A percentile compares a stretch with the other conserved stretches of the same genome.
Evolutionary conservation across 2,329 filamentous ascomycete genomes (phyloP).

Genomic region (Epichloe sp.): DNA sequence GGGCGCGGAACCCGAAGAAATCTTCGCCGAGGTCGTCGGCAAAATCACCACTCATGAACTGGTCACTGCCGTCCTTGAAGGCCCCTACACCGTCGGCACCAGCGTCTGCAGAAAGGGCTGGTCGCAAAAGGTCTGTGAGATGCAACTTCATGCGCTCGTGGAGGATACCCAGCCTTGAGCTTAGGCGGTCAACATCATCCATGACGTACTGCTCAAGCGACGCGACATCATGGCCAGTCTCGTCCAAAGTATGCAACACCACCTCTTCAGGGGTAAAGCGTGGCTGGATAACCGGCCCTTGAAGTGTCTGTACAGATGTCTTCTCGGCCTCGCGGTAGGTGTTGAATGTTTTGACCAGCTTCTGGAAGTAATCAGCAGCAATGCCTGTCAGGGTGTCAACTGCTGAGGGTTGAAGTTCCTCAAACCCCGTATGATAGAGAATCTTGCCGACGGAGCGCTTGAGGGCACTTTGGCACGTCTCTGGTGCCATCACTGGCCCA

Average conservation of each 20-base stretch:
- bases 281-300: slow-evolving; percentile 37
- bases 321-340: slow-evolving; percentile 76
- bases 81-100: slow-evolving; percentile 75
- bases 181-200: slow-evolving; percentile 82
- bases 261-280: slow-evolving; percentile 76
- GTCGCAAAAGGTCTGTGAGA: slow-evolving; percentile 90
- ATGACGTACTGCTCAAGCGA: slow-evolving; percentile 75
- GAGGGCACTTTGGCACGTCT: slow-evolving; percentile 69
- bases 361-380: slow-evolving; percentile 78
- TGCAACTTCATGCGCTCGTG: slow-evolving; percentile 93
- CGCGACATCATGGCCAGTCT: slow-evolving; percentile 73
- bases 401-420: slow-evolving; percentile 91
- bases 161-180: slow-evolving; percentile 64
- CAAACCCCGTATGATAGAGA: slow-evolving; percentile 91
- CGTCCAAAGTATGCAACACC: slow-evolving; percentile 70
- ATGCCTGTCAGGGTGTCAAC: slow-evolving; percentile 83
- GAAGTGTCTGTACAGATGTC: slow-evolving; percentile 38
- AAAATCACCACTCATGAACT: slow-evolving; percentile 93
- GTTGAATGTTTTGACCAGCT: slow-evolving; percentile 66
- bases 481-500: slow-evolving; percentile 74
- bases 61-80: slow-evolving; percentile 93
- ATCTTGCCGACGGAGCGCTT: slow-evolving; percentile 89
- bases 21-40: slow-evolving; percentile 96
- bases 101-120: slow-evolving; percentile 62
- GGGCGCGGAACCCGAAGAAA: slow-evolving; percentile 95